Evolutionary conservation across 139 green algal species (phyloP).

Genomic region (Micractinium conductrix): DNA sequence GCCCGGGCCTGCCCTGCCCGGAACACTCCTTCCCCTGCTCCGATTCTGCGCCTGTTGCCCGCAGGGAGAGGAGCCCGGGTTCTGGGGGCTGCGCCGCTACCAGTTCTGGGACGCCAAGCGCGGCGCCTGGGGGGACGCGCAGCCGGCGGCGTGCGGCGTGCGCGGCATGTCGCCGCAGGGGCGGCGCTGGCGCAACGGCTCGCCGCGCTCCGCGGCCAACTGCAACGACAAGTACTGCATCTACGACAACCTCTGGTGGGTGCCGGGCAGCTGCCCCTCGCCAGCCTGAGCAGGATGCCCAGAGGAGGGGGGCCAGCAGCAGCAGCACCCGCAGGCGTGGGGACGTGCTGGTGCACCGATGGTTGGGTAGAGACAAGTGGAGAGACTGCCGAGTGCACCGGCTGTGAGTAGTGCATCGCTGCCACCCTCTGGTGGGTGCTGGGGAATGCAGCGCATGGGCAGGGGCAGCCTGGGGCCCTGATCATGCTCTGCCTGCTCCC

Average conservation of each 20-base stretch:
- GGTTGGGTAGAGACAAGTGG: too few relatives aligned
- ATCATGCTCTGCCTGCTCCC: too few relatives aligned
- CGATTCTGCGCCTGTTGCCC: not conserved
- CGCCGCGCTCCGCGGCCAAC: constrained; percentile 65
- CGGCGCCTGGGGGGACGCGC: constrained; percentile 51
- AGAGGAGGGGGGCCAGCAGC: too few relatives aligned
- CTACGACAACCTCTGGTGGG: constrained; percentile 64
- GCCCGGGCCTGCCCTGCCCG: too few relatives aligned
- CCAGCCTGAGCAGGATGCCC: too few relatives aligned
- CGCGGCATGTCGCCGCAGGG: constrained; percentile 22
- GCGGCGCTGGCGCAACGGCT: constrained; percentile 57
- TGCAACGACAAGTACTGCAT: constrained; percentile 55
- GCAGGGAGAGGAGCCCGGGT: not conserved
- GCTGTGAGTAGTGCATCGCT: constrained; percentile 61
- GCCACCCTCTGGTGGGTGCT: constrained; percentile 55
- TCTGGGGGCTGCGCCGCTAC: constrained; percentile 62
- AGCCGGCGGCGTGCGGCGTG: constrained; percentile 61
- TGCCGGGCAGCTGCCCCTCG: too few relatives aligned
- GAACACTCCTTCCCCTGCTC: too few relatives aligned
- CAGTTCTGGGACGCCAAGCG: constrained; percentile 63
- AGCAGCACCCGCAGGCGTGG: too few relatives aligned
- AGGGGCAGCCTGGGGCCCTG: too few relatives aligned
- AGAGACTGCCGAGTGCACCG: too few relatives aligned
- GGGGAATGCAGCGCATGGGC: too few relatives aligned
- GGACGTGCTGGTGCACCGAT: not conserved